Evolutionary conservation across 768 basidiomycete species (phyloP), one percentile per base, ranked within the genome.

Genomic region (Suillus paluster): DNA sequence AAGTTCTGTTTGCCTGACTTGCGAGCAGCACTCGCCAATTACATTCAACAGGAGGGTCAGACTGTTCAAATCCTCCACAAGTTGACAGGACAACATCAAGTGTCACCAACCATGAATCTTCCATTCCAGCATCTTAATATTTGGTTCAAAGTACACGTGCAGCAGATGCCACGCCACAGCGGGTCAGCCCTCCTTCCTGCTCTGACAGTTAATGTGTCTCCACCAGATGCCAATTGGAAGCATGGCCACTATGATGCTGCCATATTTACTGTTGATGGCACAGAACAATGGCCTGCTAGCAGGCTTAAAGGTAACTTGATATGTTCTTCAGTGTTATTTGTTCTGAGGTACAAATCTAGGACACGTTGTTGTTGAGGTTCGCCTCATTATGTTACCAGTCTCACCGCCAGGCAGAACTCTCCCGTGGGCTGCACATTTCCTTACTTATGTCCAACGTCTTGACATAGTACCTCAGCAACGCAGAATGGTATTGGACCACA

Each of bases 91-190:
- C 54, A 60, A 27, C 25, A 63, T 19, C 25, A 19, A 11, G 25
- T 59, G 8, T 30, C 34, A 3, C 38, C 30, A 36, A 23, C 25
- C 42, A 39, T 34, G 3, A 39, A 52, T 34, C 70, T 76, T 4
- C 72, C 74, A 19, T 73, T 74, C 61, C 34, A 58, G 7, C 55
- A 68, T 34, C 60, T 76, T n/a, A 61, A 73, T 45, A 63, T 75
- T 10, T 77, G 75, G 76, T 66, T 62, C 19, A 63, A 60, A 15
- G 42, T 73, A 6, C 58, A 61, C 0, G 33, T 77, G 19, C 75
- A 77, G 59, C 49, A 64, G 9, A 71, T 53, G 33, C 57, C 66
- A 0, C 70, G 67, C 34, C 67, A 73, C 38, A 53, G 63, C 21
- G 19, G 5, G 21, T 53, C 19, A 30, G 27, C 41, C 19, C 10